Evolutionary conservation across 495 filamentous ascomycete species (phyloP).

Genomic region (Hypoxylon lienhwacheense): DNA sequence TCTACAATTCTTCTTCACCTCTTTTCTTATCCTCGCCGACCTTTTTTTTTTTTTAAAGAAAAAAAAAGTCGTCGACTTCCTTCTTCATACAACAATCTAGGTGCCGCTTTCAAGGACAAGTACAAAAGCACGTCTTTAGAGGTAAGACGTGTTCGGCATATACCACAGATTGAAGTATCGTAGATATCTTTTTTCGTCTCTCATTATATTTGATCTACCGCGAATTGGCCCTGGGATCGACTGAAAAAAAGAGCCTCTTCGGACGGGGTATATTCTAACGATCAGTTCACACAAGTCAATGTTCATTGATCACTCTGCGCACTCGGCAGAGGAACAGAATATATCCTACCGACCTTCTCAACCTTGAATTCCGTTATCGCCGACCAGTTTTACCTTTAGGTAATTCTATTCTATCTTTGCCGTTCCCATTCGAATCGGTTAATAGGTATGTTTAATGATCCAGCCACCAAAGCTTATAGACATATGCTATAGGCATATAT

Average conservation of each 20-base stretch:
- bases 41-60: no score
- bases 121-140: constrained; percentile 16
- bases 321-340: constrained; percentile 4
- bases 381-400: constrained; percentile 23
- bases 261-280: constrained; percentile 10
- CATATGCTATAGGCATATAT: neutral
- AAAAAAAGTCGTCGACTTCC: constrained; percentile 21
- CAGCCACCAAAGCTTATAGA: neutral
- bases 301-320: constrained; percentile 1
- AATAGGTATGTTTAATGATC: constrained; percentile 13
- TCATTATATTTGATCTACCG: no score
- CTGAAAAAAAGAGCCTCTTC: constrained; percentile 5
- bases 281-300: neutral
- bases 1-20: constrained; percentile 16
- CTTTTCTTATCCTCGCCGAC: constrained; percentile 12
- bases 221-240: no score
- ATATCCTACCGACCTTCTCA: constrained; percentile 2
- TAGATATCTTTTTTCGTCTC: no score
- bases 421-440: no score
- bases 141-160: constrained; percentile 30
- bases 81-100: constrained; percentile 14
- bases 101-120: constrained; percentile 22
- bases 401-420: constrained; percentile 23
- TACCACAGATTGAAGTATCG: no score
- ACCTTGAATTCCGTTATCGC: neutral